A percentile compares a stretch with the other conserved stretches of the same genome.
These are phyloP conservation scores for Penicillium cataractarum DNA, from an alignment of 495 filamentous ascomycete species.

Conservation along the genomic window DNA sequence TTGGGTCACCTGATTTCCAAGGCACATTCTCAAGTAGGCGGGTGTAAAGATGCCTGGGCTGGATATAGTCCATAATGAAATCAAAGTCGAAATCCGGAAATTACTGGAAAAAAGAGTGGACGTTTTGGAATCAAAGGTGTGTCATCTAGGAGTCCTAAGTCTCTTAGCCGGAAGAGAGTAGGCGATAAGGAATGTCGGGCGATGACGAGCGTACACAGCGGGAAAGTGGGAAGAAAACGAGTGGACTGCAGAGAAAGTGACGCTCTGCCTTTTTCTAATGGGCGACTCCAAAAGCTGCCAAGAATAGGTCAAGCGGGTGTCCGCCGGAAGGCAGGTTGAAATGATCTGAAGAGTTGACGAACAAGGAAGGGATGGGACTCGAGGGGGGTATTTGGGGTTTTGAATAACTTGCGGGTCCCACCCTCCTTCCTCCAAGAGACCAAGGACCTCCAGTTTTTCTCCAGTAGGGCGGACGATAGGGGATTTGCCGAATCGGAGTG, in stretches of 20 bases:
- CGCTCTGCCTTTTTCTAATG: conserved; percentile 3
- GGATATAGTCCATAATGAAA: conserved; percentile 30
- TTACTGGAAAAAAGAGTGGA: conserved; percentile 1
- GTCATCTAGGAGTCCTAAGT: conserved; percentile 9
- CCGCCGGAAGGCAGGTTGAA: conserved; percentile 11
- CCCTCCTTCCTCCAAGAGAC: conserved; percentile 1
- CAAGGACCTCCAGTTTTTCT: not conserved
- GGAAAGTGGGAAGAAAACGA: conserved; percentile 7
- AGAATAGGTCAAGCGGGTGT: conserved; percentile 11
- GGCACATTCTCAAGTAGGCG: conserved; percentile 38
- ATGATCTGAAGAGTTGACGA: conserved; percentile 7
- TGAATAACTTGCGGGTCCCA: conserved; percentile 13
- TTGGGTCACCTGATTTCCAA: conserved; percentile 38
- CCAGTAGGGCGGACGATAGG: conserved; percentile 19
- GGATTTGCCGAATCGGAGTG: conserved; percentile 15
- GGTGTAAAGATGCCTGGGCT: conserved; percentile 34
- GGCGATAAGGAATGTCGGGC: conserved; percentile 15
- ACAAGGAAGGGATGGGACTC: conserved; percentile 14
- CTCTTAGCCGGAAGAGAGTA: conserved; percentile 23
- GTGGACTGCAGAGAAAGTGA: conserved; percentile 4
- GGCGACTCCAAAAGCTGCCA: conserved; percentile 9
- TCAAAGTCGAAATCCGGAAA: not conserved
- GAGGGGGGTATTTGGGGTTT: conserved; percentile 20
- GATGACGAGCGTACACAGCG: not conserved
- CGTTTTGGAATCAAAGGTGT: conserved; percentile 13